These are phyloP conservation scores for Globisporangium nagaii DNA, from an alignment of 352 stramenopile species.

Conservation along the genomic window DNA sequence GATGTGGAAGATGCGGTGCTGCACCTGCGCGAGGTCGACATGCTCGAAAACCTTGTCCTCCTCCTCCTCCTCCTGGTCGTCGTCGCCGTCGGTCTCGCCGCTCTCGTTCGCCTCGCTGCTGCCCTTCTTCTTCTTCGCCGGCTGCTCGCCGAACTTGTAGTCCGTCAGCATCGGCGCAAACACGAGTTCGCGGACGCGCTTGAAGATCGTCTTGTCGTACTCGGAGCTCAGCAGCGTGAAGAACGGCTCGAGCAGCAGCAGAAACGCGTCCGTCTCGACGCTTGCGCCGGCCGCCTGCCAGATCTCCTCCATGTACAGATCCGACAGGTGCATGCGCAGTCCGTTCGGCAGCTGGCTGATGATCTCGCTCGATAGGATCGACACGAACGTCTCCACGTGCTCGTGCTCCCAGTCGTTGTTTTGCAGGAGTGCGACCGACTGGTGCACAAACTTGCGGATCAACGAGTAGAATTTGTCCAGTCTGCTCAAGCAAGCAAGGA, in stretches of 20 bases:
- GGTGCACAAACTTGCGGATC: constrained; percentile 74
- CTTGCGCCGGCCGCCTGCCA: constrained; percentile 42
- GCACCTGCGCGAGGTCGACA: constrained; percentile 55
- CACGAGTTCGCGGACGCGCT: constrained; percentile 71
- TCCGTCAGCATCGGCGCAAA: constrained; percentile 61
- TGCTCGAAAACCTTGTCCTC: constrained; percentile 56
- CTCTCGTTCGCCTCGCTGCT: constrained; percentile 31
- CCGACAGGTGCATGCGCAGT: constrained; percentile 69
- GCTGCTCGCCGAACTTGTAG: constrained; percentile 62
- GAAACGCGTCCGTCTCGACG: constrained; percentile 52
- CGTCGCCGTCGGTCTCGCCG: constrained; percentile 43
- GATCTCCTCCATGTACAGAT: constrained; percentile 70
- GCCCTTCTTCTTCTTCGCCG: constrained; percentile 29
- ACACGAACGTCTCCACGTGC: constrained; percentile 46
- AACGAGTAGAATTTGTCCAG: constrained; percentile 86
- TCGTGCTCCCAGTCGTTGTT: constrained; percentile 48
- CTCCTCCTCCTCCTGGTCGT: constrained; percentile 42
- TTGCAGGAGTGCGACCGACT: constrained; percentile 55
- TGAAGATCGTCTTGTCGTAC: constrained; percentile 79
- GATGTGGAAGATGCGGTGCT: constrained; percentile 79
- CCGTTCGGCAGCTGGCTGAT: constrained; percentile 79
- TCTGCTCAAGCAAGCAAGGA: neutral
- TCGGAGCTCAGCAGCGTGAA: constrained; percentile 72
- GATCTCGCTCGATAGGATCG: constrained; percentile 60
- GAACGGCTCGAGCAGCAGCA: constrained; percentile 77